phyloP scores from a whole-genome alignment of 2,329 filamentous ascomycete genomes.

The Cladosporium sp. region DNA sequence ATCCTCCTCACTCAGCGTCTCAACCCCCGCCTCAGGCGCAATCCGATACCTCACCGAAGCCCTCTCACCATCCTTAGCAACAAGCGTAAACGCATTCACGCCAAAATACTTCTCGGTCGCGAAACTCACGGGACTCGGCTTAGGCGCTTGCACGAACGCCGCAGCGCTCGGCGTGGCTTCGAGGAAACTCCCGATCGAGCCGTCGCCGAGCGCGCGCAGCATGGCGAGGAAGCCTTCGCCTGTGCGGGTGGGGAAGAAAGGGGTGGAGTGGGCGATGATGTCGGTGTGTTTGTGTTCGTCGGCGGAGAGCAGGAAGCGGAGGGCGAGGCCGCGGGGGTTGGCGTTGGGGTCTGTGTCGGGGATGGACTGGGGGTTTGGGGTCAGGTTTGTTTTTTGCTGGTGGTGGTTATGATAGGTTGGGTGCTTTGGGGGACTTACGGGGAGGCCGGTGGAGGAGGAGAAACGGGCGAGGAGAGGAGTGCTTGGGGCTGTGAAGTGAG shows the following conservation, averaged over 20 bases:
- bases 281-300: conserved; percentile 55
- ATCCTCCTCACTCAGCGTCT: conserved; percentile 44
- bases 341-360: conserved; percentile 31
- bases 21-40: conserved; percentile 48
- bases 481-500: conserved; percentile 29
- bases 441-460: conserved; percentile 33
- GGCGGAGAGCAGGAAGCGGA: conserved; percentile 51
- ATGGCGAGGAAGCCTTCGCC: conserved; percentile 57
- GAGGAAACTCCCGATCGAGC: conserved; percentile 48
- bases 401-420: background rate
- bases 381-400: background rate
- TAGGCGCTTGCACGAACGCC: conserved; percentile 53
- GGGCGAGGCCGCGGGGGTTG: conserved; percentile 47
- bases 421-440: background rate
- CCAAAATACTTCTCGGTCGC: conserved; percentile 52
- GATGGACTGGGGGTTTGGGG: conserved; percentile 22
- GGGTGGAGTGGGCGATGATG: conserved; percentile 56
- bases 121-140: conserved; percentile 54
- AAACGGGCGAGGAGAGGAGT: conserved; percentile 34
- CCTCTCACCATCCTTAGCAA: conserved; percentile 43
- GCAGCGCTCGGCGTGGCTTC: conserved; percentile 49
- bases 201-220: conserved; percentile 46
- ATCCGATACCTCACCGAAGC: conserved; percentile 55
- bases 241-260: conserved; percentile 54
- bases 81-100: conserved; percentile 54